Evolutionary conservation across 257 asterid genomes (phyloP), one percentile per base, ranked within the genome.

Genomic region (Leptodermis oblonga): DNA sequence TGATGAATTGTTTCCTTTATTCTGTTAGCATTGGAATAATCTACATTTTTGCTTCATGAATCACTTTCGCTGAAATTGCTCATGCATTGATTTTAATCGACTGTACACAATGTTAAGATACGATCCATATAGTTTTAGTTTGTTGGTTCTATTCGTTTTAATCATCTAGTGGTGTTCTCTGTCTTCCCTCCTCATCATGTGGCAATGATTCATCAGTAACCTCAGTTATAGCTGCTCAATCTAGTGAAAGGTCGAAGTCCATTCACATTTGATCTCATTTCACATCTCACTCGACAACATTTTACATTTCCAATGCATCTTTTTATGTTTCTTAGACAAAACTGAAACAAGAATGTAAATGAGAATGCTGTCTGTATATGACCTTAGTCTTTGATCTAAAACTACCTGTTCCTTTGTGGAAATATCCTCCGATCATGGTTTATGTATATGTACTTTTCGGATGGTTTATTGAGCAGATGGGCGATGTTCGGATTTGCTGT

Each of bases 401-500:
- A 14, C 10, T 52, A n/a, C 58, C 46, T 22, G 12, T 36, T 28
- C 30, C 45, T 45, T 28, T 31, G 12, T 8, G 1, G 36, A 18
- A 31, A 23, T 69, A 5, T 60, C 20, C 33, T 48, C 18, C 46
- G 22, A 36, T 37, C 23, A 23, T 68, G 53, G 45, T 37, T 2
- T 34, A 2, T 53, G n/a, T 23, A 15, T 36, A 12, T 34, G 53
- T 55, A 58, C 25, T 48, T 37, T 31, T 68, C 60, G 80, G 68
- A 26, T 41, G 26, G 33, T 58, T 71, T 66, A 30, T 74, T 58
- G 83, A 64, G 76, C 95, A 94, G 99, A 82, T 94, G 99, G 99
- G 99, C 98, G 7, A 94, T 94, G 98, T 94, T 94, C 73, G 99
- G 99, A 42, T 89, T 94, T 73, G 98, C 98, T 39, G 97, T 94